Base-by-base conservation (phyloP, 106 monocot genomes). In the Dendrobium huoshanense region DNA sequence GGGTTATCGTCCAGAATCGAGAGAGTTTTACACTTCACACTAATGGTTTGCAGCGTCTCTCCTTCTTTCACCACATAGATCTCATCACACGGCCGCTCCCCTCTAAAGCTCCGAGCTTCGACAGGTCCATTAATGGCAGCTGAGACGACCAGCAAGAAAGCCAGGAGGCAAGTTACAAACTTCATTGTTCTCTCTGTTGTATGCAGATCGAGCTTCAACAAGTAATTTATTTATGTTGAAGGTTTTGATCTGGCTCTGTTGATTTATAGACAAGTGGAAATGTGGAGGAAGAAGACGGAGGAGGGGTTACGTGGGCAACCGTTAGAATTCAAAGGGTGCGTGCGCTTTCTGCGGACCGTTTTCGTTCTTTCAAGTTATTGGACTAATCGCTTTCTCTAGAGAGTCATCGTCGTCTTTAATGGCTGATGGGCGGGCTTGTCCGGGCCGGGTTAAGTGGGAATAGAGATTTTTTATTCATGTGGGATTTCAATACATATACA, bases 31-130 rank as follows among this genome's bases (percentile, higher is more conserved):
- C 85, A 85, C 77, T 85, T 85, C 9, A 81, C 85, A 19, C 81
- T 81, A 24, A 85, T 85, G 31, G 85, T 85, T 49, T 85, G 85
- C 24, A 85, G 56, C 2, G 85, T 85, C 59, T 85, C 85, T 41
- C 80, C 85, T 59, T 85, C 80, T 42, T 78, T 42, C 19, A 77
- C 85, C 33, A 85, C 55, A 41, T 85, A 85, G 20, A 85, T 4
- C 77, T 81, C 81, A 22, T 81, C 78, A 55, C 81, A 85, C 17
- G 65, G 75, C 44, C 7, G 19, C 24, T 41, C 48, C 7, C 75
- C 41, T 25, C 49, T 25, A 9, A 51, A 45, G 24, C 24, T 47
- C 4, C 76, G 20, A n/a, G 19, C 49, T 1, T 13, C 25, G 16
- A 10, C 76, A 7, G 9, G 5, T 29, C 49, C 49, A 15, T 15